A percentile compares a stretch with the other conserved stretches of the same genome.
phyloP scores from a whole-genome alignment of 1,284 basidiomycete genomes.

The Boletellus dicymbophilus region DNA sequence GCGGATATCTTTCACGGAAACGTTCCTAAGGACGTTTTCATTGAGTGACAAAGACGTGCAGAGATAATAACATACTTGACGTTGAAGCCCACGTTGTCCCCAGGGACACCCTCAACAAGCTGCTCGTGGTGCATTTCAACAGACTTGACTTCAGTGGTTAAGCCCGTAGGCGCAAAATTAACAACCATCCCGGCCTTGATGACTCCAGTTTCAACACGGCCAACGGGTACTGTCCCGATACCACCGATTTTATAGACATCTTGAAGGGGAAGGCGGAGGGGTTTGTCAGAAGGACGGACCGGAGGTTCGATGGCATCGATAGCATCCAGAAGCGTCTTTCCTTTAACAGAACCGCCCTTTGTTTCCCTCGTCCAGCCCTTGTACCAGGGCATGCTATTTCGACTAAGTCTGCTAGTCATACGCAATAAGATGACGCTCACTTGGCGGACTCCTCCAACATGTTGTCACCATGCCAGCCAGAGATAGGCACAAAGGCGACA shows the following conservation, averaged over 20 bases:
- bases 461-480: conserved; percentile 99
- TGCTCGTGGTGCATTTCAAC: conserved; percentile 99
- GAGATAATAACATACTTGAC: conserved; percentile 68
- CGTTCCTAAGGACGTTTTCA: conserved; percentile 73
- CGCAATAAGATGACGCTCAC: conserved; percentile 45
- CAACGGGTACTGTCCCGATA: conserved; percentile 99
- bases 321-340: conserved; percentile 99
- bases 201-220: conserved; percentile 99
- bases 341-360: conserved; percentile 92
- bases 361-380: conserved; percentile 98
- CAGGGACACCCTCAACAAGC: conserved; percentile 92
- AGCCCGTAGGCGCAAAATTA: conserved; percentile 94
- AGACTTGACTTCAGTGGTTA: conserved; percentile 99
- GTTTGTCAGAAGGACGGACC: conserved; percentile 96
- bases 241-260: conserved; percentile 99
- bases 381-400: conserved; percentile 94
- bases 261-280: conserved; percentile 99
- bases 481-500: conserved; percentile 99
- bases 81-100: conserved; percentile 99
- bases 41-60: neutral
- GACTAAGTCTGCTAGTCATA: conserved; percentile 8
- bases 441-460: conserved; percentile 98
- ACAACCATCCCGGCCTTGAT: conserved; percentile 99
- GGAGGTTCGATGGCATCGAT: conserved; percentile 99
- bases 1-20: conserved; percentile 99